Evolutionary conservation across 2,329 filamentous ascomycete species (phyloP).

Genomic region (Colletotrichum horii): DNA sequence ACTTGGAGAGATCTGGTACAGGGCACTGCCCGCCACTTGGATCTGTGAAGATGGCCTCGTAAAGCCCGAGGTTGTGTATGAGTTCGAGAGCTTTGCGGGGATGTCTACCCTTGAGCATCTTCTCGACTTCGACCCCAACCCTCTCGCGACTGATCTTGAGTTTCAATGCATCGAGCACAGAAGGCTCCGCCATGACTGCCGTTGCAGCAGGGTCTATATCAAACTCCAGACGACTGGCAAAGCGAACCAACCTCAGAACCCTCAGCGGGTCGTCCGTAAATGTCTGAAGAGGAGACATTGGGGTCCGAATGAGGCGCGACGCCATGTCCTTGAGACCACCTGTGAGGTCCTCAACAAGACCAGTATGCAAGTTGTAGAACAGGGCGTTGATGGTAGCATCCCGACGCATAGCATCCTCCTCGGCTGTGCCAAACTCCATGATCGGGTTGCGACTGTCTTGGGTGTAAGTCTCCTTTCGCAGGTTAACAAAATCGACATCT

Average conservation of each 20-base stretch:
- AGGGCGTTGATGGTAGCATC: slow-evolving; percentile 96
- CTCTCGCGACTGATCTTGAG: slow-evolving; percentile 92
- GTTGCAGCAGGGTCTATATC: slow-evolving; percentile 74
- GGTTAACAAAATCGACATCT: slow-evolving; percentile 93
- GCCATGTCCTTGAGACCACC: slow-evolving; percentile 78
- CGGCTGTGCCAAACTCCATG: slow-evolving; percentile 91
- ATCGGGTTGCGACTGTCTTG: slow-evolving; percentile 89
- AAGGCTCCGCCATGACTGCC: slow-evolving; percentile 75
- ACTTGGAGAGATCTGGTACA: slow-evolving; percentile 63
- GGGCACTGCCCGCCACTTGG: slow-evolving; percentile 59
- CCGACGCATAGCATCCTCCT: slow-evolving; percentile 86
- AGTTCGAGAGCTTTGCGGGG: slow-evolving; percentile 67
- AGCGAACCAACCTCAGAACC: slow-evolving; percentile 85
- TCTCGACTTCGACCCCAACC: slow-evolving; percentile 85
- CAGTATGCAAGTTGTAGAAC: slow-evolving; percentile 90
- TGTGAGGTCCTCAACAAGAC: slow-evolving; percentile 84
- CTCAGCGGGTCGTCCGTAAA: slow-evolving; percentile 94
- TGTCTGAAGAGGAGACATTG: slow-evolving; percentile 85
- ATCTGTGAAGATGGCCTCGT: slow-evolving; percentile 76
- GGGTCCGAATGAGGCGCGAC: slow-evolving; percentile 78
- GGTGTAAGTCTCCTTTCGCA: slow-evolving; percentile 88
- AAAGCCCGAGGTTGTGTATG: slow-evolving; percentile 71
- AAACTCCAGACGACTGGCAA: slow-evolving; percentile 85
- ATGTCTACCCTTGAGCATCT: slow-evolving; percentile 79
- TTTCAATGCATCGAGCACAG: slow-evolving; percentile 80